A percentile compares a stretch with the other conserved stretches of the same genome.
Evolutionary conservation across 495 filamentous ascomycete genomes (phyloP).

Genomic region (Talaromyces liani): DNA sequence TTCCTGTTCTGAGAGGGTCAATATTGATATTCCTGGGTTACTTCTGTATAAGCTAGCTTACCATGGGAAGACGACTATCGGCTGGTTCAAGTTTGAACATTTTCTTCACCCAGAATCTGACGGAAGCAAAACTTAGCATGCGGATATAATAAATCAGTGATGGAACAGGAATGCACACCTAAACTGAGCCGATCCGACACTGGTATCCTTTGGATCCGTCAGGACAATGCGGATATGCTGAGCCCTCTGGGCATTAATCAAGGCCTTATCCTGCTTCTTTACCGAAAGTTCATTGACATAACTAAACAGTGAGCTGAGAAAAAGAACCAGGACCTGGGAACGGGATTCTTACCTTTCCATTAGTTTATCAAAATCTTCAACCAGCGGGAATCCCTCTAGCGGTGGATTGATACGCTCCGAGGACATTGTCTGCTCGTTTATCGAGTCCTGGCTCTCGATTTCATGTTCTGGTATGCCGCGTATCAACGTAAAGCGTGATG

Average conservation of each 20-base stretch:
- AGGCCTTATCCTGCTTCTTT: constrained; percentile 53
- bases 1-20: constrained; percentile 21
- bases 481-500: not conserved
- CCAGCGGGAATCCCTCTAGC: constrained; percentile 45
- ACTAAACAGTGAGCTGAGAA: constrained; percentile 15
- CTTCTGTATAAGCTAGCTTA: constrained; percentile 13
- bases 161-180: constrained; percentile 23
- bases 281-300: constrained; percentile 45
- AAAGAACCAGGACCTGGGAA: not conserved
- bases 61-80: constrained; percentile 27
- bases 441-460: constrained; percentile 39
- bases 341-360: constrained; percentile 41
- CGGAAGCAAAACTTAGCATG: not conserved
- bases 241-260: constrained; percentile 47
- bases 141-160: not conserved
- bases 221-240: constrained; percentile 48
- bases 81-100: constrained; percentile 48
- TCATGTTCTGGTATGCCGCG: constrained; percentile 23
- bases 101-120: constrained; percentile 54
- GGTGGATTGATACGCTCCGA: constrained; percentile 37
- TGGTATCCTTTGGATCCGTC: constrained; percentile 49
- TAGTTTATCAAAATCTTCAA: constrained; percentile 44
- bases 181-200: constrained; percentile 51
- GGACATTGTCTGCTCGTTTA: constrained; percentile 33
- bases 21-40: not conserved